Base-by-base conservation (phyloP, 306 rosid genomes). In the Corylus avellana region DNA sequence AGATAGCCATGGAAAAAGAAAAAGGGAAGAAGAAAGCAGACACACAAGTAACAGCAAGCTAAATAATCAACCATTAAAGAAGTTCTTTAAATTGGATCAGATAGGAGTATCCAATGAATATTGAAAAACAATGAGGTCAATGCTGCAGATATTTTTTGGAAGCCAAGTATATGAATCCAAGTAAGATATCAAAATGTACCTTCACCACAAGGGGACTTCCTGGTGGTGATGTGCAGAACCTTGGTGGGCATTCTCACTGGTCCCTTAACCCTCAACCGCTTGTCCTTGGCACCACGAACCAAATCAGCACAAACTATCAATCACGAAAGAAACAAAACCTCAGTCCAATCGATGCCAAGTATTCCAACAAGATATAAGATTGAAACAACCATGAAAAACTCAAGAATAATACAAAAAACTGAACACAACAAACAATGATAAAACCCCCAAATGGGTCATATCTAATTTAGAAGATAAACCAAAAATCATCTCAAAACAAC, bases 181-280 rank as follows among this genome's bases (percentile, higher is more conserved):
- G 5, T 12, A 63, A 5, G 51, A 37, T 29, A 6, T 2, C 1
- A 13, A 66, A 32, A 8, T 18, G 1, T 85, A 93, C 98, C 97
- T 92, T 94, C 97, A 37, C 96, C 97, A 69, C 96, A 94, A 0
- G 98, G 96, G 14, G 97, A 77, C 80, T 94, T 94, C 84, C 98
- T 88, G 77, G 97, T 94, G 77, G 98, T 94, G 49, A 94, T 94
- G 81, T 64, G 29, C 81, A 94, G 86, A 68, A 94, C 98, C 81
- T 94, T 92, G 18, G 98, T 94, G 7, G 98, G 98, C 89, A 94
- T 94, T 62, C 98, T 90, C 55, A 92, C 98, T 16, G 98, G 98
- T 29, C 98, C 97, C 86, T 94, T 94, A 1, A 92, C 97, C 84
- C 96, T 88, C 13, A 92, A 89, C 25, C 82, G 59, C 89, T 94